A percentile compares a stretch with the other conserved stretches of the same genome.
Conservation (phyloP, 2,329 filamentous ascomycete genomes). For the Didymella lethalis region DNA sequence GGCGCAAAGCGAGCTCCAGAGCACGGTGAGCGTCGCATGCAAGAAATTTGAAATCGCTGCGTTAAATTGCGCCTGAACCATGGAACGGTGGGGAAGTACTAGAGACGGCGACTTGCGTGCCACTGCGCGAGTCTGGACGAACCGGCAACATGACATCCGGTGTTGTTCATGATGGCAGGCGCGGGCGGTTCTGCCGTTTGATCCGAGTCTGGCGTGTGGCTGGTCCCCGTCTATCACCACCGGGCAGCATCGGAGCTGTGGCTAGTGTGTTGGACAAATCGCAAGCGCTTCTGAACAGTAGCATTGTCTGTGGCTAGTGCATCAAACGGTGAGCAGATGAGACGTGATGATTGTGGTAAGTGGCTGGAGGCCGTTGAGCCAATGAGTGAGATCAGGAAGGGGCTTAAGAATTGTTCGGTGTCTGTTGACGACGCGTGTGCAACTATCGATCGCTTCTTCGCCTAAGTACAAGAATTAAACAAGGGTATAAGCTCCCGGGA, state of each 20-base stretch:
- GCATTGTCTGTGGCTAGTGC: slow-evolving; percentile 8
- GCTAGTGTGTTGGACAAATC: background rate
- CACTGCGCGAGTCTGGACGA: background rate
- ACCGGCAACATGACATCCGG: background rate
- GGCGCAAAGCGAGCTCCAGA: background rate
- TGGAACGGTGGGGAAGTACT: background rate
- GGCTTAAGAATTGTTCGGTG: background rate
- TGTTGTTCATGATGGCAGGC: background rate
- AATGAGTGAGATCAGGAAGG: background rate
- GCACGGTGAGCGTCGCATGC: background rate
- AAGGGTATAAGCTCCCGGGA: slow-evolving; percentile 21
- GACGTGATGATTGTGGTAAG: background rate
- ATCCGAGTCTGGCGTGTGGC: background rate
- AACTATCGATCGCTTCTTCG: background rate
- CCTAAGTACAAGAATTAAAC: background rate
- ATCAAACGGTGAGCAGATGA: background rate
- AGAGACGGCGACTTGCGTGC: background rate
- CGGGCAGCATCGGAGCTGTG: background rate
- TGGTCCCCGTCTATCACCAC: background rate
- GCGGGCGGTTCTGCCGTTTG: background rate
- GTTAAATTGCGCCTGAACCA: background rate
- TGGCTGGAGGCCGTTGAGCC: background rate
- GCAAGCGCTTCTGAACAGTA: background rate
- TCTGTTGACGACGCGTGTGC: background rate
- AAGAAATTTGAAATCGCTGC: background rate